Base-by-base conservation (phyloP, 2,329 filamentous ascomycete genomes). In the Fusarium armeniacum region DNA sequence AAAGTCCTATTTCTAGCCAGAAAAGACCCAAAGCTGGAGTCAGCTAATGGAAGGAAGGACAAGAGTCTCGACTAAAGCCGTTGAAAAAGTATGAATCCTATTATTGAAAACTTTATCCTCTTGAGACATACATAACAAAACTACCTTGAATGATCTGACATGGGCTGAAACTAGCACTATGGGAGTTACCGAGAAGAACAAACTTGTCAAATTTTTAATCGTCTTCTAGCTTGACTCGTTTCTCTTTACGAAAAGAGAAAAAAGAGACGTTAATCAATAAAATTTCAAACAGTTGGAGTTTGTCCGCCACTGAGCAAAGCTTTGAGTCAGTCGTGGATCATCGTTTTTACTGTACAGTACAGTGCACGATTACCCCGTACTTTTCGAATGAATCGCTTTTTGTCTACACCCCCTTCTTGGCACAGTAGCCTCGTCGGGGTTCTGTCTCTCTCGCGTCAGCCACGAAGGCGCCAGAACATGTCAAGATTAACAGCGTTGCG, bases 241-340 rank as follows among this genome's bases (percentile, higher is more conserved):
- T 46, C 43, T 11, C 12, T 6, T 26, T 9, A 10, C 13, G 9
- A 18, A 36, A 38, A 18, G 12, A 12, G n/a, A 41, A 22, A 50
- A 12, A 33, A 36, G 26, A 4, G 18, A 52, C 12, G 30, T 26
- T 50, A 9, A 30, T 32, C 44, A 32, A 15, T 11, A 28, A 16
- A 52, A 30, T 20, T 22, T 22, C n/a, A 33, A 18, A 36, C 33
- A 16, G 15, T 45, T 38, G 24, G 43, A 69, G 61, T 41, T 53
- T 36, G 1, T 15, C 67, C 67, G 67, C 67, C 67, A 70, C 67
- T 61, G 67, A 70, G 50, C 62, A 64, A 59, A 38, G 45, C 24
- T 56, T 58, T 61, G 62, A 65, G 61, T 65, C 62, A 70, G 62
- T 65, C 54, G 28, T 30, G 28, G 28, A 30, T 30, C 28, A 30